These are phyloP conservation scores for Knoxdaviesia proteae DNA, from an alignment of 2,329 filamentous ascomycete genomes.

Conservation along the genomic window DNA sequence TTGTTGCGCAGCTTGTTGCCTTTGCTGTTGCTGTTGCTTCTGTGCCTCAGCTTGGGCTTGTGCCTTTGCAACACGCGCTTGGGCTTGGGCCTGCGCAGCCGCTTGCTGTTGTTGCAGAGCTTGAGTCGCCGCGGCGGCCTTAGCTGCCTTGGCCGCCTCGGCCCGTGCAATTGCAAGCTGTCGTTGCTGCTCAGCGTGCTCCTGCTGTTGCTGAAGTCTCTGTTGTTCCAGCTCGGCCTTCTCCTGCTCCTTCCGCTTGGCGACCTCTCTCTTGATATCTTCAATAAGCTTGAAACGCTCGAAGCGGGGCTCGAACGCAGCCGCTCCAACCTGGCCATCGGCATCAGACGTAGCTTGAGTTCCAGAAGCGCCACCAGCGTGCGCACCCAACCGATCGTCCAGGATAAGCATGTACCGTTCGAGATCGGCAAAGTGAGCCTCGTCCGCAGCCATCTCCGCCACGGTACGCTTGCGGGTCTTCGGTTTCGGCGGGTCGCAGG, in stretches of 20 bases:
- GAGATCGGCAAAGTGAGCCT: constrained; percentile 71
- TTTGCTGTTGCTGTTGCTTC: constrained; percentile 12
- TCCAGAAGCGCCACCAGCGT: constrained; percentile 32
- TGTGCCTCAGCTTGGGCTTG: neutral
- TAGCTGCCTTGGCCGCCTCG: constrained; percentile 19
- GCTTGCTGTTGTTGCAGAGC: constrained; percentile 4
- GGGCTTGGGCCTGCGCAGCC: constrained; percentile 4
- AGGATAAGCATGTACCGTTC: constrained; percentile 85
- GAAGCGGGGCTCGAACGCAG: constrained; percentile 69
- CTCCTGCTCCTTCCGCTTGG: constrained; percentile 57
- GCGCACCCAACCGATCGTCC: constrained; percentile 59
- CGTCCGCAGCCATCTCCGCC: constrained; percentile 85
- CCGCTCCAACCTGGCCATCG: constrained; percentile 49
- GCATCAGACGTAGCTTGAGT: constrained; percentile 40
- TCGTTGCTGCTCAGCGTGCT: constrained; percentile 23
- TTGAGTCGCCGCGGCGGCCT: constrained; percentile 11
- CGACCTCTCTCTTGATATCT: constrained; percentile 58
- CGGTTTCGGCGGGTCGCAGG: constrained; percentile 54
- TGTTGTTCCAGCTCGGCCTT: constrained; percentile 38
- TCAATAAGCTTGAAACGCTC: constrained; percentile 83
- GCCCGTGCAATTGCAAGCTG: constrained; percentile 24
- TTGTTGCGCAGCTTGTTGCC: constrained; percentile 10
- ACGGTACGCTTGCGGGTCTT: constrained; percentile 86
- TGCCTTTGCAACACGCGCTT: constrained; percentile 2
- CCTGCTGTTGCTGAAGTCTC: constrained; percentile 20